Evolutionary conservation across 2,329 filamentous ascomycete species (phyloP).

Genomic region (Sclerotinia subarctica): DNA sequence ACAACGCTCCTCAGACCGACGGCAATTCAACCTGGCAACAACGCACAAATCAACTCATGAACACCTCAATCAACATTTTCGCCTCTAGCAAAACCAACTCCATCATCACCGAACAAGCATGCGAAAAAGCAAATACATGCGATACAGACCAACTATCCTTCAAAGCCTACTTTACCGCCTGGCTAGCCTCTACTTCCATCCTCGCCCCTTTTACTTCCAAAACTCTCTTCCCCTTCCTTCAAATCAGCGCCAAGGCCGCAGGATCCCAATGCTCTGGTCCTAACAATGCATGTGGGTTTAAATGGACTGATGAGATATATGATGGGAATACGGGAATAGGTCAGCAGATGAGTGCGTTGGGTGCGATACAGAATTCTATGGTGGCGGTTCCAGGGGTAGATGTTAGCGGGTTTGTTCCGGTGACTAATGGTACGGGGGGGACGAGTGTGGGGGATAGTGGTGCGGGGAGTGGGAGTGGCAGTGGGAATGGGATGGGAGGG

Average conservation of each 20-base stretch:
- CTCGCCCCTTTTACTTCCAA: slow-evolving; percentile 59
- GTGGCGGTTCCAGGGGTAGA: slow-evolving; percentile 36
- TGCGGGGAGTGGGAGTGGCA: neutral
- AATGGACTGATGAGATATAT: slow-evolving; percentile 52
- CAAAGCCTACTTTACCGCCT: slow-evolving; percentile 60
- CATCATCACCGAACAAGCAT: slow-evolving; percentile 46
- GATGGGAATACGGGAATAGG: slow-evolving; percentile 62
- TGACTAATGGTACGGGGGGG: slow-evolving; percentile 41
- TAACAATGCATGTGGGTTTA: slow-evolving; percentile 57
- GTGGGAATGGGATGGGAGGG: neutral
- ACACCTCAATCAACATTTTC: slow-evolving; percentile 54
- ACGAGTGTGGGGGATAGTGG: slow-evolving; percentile 35
- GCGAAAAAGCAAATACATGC: slow-evolving; percentile 57
- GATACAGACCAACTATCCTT: slow-evolving; percentile 61
- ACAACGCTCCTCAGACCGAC: slow-evolving; percentile 31
- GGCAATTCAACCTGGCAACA: slow-evolving; percentile 50
- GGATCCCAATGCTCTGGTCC: slow-evolving; percentile 57
- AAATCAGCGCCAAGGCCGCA: slow-evolving; percentile 53
- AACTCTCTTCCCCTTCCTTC: slow-evolving; percentile 51
- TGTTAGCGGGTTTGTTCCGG: slow-evolving; percentile 36
- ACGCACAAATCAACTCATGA: slow-evolving; percentile 55
- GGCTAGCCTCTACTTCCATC: slow-evolving; percentile 60
- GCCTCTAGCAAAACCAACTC: slow-evolving; percentile 42
- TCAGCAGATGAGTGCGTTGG: slow-evolving; percentile 68
- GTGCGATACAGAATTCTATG: slow-evolving; percentile 50